A percentile compares a stretch with the other conserved stretches of the same genome.
phyloP scores from a whole-genome alignment of 176 grass and related monocot genomes.

The Luzula sylvatica region DNA sequence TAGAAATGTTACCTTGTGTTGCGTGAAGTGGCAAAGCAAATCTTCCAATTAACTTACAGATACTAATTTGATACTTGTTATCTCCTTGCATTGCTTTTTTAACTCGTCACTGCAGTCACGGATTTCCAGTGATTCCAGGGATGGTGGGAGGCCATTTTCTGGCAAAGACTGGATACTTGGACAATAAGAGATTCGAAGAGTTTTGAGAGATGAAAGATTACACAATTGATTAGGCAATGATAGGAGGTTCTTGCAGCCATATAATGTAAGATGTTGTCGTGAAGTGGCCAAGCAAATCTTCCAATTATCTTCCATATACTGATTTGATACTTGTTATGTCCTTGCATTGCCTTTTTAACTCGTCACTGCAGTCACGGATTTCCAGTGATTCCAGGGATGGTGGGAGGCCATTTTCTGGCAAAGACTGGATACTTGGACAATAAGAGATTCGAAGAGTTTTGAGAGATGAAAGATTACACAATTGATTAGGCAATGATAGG shows the following conservation, averaged over 20 bases:
- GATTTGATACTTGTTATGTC: not conserved
- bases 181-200: constrained; percentile 8
- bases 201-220: constrained; percentile 17
- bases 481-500: not conserved
- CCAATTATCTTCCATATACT: no score
- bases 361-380: fast-evolving
- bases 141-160: constrained; percentile 8
- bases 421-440: not conserved
- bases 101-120: no score
- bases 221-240: constrained; percentile 15
- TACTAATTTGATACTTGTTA: no score
- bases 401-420: constrained; percentile 2
- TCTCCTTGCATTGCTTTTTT: no score
- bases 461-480: constrained; percentile 18
- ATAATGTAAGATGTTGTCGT: not conserved
- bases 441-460: fast-evolving
- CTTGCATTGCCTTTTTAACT: not conserved
- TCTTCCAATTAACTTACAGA: no score
- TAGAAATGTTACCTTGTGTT: no score
- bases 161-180: constrained; percentile 16
- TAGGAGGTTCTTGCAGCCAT: fast-evolving
- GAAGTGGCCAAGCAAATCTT: no score
- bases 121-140: not conserved
- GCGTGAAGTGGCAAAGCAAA: no score
- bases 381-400: constrained; percentile 13